Base-by-base conservation (phyloP, 495 filamentous ascomycete genomes). In the Poronia punctata region DNA sequence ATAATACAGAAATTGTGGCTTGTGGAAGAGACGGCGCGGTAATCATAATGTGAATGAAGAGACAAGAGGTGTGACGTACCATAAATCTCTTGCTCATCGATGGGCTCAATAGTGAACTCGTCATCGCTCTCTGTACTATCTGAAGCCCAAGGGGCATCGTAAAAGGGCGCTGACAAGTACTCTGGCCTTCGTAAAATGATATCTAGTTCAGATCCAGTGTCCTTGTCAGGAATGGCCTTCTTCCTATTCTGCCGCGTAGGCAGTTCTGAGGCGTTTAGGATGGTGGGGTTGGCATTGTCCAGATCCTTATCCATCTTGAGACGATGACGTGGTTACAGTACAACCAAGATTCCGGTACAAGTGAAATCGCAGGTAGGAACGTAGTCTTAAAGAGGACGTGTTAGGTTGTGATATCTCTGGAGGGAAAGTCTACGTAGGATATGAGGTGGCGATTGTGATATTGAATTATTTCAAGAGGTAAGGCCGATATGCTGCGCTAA, bases 51-150 rank as follows among this genome's bases (percentile, higher is more conserved):
- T 19, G 17, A 28, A 20, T 17, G 22, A 34, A 15, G 36, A 5
- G 15, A 36, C 17, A 30, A 29, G 22, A 20, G 18, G 25, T 35
- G 31, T n/a, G 32, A 49, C 73, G 49, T 70, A 94, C 88, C 88
- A 54, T 88, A 98, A 17, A 98, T 86, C 62, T 98, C 92, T 56
- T 96, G 93, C 57, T 88, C 87, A 52, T 98, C 92, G 45, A 98
- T 92, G 20, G 81, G 84, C 46, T 95, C 89, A 18, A 79, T 68
- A 5, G 67, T 57, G 12, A 77, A 66, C 31, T 86, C 78, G 35
- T 82, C 82, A 21, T 57, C 50, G 27, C 76, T 77, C 27, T 45
- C 50, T 8, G 43, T 50, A 7, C 52, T 46, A 30, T 59, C 56
- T 3, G 50, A 48, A 28, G 19, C 17, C 49, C 46, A 51, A 3